Percentiles rank a stretch among this genome's conserved stretches.
phyloP scores from a whole-genome alignment of 2,329 filamentous ascomycete species.

The Sporothrix pallida region DNA sequence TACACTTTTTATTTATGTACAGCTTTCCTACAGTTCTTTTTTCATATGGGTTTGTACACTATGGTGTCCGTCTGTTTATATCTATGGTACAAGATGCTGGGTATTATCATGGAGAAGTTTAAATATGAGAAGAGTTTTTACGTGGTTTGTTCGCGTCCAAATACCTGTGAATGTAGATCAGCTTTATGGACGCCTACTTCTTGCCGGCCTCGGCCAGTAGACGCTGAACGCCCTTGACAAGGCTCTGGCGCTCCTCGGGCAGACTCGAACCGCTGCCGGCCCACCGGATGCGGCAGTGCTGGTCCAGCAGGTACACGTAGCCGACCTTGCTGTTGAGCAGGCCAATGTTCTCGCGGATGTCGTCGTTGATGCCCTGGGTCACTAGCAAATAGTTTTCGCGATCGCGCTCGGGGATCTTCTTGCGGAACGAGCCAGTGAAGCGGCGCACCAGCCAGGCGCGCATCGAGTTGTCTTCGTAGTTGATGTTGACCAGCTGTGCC shows the following conservation, averaged over 20 bases:
- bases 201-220: conserved; percentile 53
- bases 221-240: conserved; percentile 68
- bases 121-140: conserved; percentile 8
- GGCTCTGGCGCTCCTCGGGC: conserved; percentile 67
- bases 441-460: conserved; percentile 64
- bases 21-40: not conserved
- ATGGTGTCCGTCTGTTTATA: conserved; percentile 4
- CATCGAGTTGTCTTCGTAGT: conserved; percentile 81
- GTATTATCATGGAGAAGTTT: conserved; percentile 14
- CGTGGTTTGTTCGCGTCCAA: not conserved
- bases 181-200: not conserved
- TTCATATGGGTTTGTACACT: conserved; percentile 11
- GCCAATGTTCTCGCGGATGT: conserved; percentile 67
- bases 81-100: conserved; percentile 22
- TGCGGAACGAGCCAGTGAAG: conserved; percentile 61
- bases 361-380: conserved; percentile 61
- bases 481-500: conserved; percentile 81
- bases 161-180: not conserved
- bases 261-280: conserved; percentile 78
- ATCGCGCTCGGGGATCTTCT: conserved; percentile 56
- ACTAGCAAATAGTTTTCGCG: conserved; percentile 69
- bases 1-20: not conserved
- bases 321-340: conserved; percentile 89
- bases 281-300: conserved; percentile 89
- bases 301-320: conserved; percentile 90